Evolutionary conservation across 116 monocot genomes (phyloP).

Genomic region (Papilionanthe hybrid): DNA sequence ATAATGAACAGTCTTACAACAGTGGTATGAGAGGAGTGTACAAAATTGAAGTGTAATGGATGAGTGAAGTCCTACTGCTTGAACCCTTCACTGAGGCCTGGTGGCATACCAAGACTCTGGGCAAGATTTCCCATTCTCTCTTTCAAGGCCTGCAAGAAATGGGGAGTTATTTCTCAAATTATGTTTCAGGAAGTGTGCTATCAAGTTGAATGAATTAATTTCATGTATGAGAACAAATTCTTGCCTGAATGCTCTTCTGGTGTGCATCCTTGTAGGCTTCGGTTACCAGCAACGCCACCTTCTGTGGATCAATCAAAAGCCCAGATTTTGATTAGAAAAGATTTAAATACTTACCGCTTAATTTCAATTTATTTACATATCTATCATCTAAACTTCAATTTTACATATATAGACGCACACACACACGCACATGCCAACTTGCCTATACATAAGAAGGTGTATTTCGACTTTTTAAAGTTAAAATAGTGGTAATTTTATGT

Average conservation of each 20-base stretch:
- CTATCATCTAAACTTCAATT: too few relatives aligned
- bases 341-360: too few relatives aligned
- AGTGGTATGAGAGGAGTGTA: constrained; percentile 10
- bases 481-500: too few relatives aligned
- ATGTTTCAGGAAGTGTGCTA: not conserved
- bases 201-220: not conserved
- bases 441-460: too few relatives aligned
- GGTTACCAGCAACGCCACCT: constrained; percentile 81
- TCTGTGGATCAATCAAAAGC: constrained; percentile 32
- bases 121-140: constrained; percentile 98
- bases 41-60: constrained; percentile 34
- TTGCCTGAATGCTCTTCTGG: constrained; percentile 85
- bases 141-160: constrained; percentile 78
- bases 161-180: not conserved
- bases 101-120: constrained; percentile 94
- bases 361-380: too few relatives aligned
- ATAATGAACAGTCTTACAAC: too few relatives aligned
- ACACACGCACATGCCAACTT: too few relatives aligned
- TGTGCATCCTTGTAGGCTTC: constrained; percentile 98
- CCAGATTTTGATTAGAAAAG: not conserved
- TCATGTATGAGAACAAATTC: not conserved
- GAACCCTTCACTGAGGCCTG: constrained; percentile 46
- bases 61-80: constrained; percentile 9
- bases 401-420: too few relatives aligned
- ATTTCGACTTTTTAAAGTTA: too few relatives aligned